Evolutionary conservation across 371 early-diverging fungal genomes (phyloP).

Genomic region (Sporodiniella umbellata): DNA sequence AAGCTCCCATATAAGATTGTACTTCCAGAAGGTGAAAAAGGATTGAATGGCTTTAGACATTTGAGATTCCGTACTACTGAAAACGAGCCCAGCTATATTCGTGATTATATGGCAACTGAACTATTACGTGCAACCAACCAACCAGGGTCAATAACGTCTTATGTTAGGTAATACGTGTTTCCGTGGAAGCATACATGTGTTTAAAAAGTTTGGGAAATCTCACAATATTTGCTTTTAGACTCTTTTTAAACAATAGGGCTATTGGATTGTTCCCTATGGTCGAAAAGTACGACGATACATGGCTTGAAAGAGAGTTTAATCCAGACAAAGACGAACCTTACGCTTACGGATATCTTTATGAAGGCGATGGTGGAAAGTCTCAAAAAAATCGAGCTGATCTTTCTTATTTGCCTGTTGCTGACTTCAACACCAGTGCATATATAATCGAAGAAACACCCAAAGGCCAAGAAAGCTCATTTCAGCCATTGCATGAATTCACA

Average conservation of each 20-base stretch:
- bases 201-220: too few species aligned
- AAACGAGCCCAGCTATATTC: slow-evolving; percentile 42
- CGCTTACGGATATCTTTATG: slow-evolving; percentile 22
- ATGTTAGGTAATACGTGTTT: slow-evolving; percentile 21
- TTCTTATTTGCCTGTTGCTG: slow-evolving; percentile 15
- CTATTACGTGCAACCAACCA: slow-evolving; percentile 17
- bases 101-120: slow-evolving; percentile 37
- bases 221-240: slow-evolving; percentile 18
- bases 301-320: slow-evolving; percentile 28
- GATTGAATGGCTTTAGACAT: slow-evolving; percentile 12
- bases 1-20: slow-evolving; percentile 38
- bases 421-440: slow-evolving; percentile 15
- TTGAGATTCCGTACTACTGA: slow-evolving; percentile 19
- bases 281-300: slow-evolving; percentile 30
- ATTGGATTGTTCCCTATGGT: slow-evolving; percentile 27
- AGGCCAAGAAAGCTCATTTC: slow-evolving; percentile 3
- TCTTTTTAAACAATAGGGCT: slow-evolving; percentile 27
- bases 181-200: too few species aligned
- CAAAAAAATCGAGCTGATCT: slow-evolving; percentile 15
- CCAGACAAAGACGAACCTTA: slow-evolving; percentile 2
- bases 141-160: slow-evolving; percentile 21
- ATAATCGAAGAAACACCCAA: slow-evolving; percentile 17
- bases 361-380: slow-evolving; percentile 17
- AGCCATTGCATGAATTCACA: slow-evolving; percentile 18
- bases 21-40: slow-evolving; percentile 10